phyloP scores from a whole-genome alignment of 2,329 filamentous ascomycete genomes.

The Nigrospora sphaerica region DNA sequence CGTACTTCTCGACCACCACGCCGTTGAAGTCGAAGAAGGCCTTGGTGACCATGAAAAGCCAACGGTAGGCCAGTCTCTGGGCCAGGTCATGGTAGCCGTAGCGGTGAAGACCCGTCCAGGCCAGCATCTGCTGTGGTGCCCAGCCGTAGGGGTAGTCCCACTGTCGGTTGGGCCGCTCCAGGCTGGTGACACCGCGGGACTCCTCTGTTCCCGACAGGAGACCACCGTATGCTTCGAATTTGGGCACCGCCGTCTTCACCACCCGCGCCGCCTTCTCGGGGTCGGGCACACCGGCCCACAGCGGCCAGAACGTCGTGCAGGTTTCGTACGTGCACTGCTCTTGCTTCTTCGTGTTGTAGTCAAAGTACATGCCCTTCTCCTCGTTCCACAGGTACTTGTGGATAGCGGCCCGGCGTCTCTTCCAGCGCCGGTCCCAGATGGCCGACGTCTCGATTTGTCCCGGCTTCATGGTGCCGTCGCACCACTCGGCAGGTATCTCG shows the following conservation, averaged over 20 bases:
- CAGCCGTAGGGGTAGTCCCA: slow-evolving; percentile 99
- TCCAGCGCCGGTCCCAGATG: slow-evolving; percentile 83
- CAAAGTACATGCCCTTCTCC: slow-evolving; percentile 91
- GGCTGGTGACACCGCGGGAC: slow-evolving; percentile 71
- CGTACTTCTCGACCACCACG: slow-evolving; percentile 97
- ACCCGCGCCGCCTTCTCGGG: slow-evolving; percentile 81
- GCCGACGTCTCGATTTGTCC: slow-evolving; percentile 75
- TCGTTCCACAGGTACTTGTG: slow-evolving; percentile 95
- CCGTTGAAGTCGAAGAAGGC: slow-evolving; percentile 98
- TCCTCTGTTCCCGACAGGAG: slow-evolving; percentile 84
- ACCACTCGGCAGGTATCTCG: slow-evolving; percentile 76
- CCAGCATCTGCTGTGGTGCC: slow-evolving; percentile 97
- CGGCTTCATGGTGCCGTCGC: slow-evolving; percentile 56
- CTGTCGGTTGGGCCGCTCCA: slow-evolving; percentile 86
- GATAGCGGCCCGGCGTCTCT: slow-evolving; percentile 75
- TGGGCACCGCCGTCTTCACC: slow-evolving; percentile 74
- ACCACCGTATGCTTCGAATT: slow-evolving; percentile 82
- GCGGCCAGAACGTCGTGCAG: slow-evolving; percentile 92
- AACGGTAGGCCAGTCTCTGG: slow-evolving; percentile 86
- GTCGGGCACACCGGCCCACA: slow-evolving; percentile 87
- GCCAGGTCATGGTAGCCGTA: slow-evolving; percentile 91
- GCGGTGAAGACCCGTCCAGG: slow-evolving; percentile 85
- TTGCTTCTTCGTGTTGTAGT: slow-evolving; percentile 83
- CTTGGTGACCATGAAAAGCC: slow-evolving; percentile 97
- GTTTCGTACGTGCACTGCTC: slow-evolving; percentile 80